Evolutionary conservation across 495 filamentous ascomycete genomes (phyloP).

Genomic region (Xylaria bambusicola): DNA sequence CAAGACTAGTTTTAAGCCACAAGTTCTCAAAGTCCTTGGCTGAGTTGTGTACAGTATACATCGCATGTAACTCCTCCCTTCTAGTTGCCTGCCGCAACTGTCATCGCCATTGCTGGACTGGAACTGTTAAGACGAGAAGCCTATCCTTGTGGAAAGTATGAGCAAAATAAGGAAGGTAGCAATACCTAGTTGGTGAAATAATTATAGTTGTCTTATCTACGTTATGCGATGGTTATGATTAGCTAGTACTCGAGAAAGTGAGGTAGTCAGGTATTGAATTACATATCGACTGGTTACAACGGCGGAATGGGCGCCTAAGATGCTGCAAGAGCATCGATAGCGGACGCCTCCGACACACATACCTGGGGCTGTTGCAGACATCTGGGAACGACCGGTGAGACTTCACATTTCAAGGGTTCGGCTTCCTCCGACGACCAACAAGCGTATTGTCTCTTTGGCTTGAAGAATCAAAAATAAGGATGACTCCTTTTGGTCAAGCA

Average conservation of each 20-base stretch:
- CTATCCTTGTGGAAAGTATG: background rate
- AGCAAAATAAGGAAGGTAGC: background rate
- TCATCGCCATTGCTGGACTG: background rate
- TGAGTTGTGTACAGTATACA: slow-evolving; percentile 11
- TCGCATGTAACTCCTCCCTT: slow-evolving; percentile 2
- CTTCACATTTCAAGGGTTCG: slow-evolving; percentile 4
- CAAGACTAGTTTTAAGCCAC: slow-evolving; percentile 13
- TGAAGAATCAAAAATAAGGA: no score
- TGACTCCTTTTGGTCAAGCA: background rate
- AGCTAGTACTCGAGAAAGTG: background rate
- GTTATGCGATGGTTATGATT: background rate
- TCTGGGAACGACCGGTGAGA: slow-evolving; percentile 14
- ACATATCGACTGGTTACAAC: background rate
- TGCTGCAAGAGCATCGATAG: slow-evolving; percentile 5
- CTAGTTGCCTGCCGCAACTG: slow-evolving; percentile 13
- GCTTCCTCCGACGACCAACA: slow-evolving; percentile 7
- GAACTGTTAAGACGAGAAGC: background rate
- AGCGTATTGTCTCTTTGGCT: no score
- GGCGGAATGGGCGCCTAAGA: background rate
- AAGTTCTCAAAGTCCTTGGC: background rate
- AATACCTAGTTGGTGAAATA: no score
- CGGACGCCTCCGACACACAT: slow-evolving; percentile 12
- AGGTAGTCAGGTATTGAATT: background rate
- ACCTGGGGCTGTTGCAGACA: background rate
- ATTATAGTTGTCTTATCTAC: no score